These are phyloP conservation scores for Litsea cubeba DNA, from an alignment of 164 flowering plant genomes.

Conservation along the genomic window DNA sequence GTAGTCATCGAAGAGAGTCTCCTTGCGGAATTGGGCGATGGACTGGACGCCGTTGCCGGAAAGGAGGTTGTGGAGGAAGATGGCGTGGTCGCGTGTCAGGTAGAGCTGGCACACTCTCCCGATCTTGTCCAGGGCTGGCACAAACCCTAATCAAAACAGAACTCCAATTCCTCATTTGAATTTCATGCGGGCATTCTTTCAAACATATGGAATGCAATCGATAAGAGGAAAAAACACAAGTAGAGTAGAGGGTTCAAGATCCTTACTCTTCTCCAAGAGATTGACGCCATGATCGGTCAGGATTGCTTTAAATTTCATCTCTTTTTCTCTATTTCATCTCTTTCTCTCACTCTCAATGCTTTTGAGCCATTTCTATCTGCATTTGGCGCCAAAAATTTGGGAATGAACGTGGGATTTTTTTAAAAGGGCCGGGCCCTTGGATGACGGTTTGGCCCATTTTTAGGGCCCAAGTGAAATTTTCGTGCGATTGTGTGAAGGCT, in stretches of 20 bases:
- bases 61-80: slow-evolving; percentile 92
- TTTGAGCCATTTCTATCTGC: no score
- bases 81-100: slow-evolving; percentile 62
- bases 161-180: neutral
- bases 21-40: slow-evolving; percentile 73
- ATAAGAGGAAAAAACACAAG: neutral
- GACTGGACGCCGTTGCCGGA: slow-evolving; percentile 68
- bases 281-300: slow-evolving; percentile 72
- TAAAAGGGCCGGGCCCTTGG: no score
- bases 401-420: no score
- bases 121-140: slow-evolving; percentile 84
- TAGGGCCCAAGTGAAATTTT: no score
- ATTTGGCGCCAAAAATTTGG: no score
- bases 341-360: neutral
- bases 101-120: slow-evolving; percentile 75
- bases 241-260: neutral
- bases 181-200: neutral
- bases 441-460: no score
- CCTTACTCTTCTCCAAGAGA: slow-evolving; percentile 61
- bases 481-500: no score
- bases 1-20: slow-evolving; percentile 76
- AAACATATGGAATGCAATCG: neutral
- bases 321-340: slow-evolving; percentile 1
- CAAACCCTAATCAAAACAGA: slow-evolving; percentile 28
- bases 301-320: slow-evolving; percentile 92